Base-by-base conservation (phyloP, 2,329 filamentous ascomycete species). In the Fusarium armeniacum region DNA sequence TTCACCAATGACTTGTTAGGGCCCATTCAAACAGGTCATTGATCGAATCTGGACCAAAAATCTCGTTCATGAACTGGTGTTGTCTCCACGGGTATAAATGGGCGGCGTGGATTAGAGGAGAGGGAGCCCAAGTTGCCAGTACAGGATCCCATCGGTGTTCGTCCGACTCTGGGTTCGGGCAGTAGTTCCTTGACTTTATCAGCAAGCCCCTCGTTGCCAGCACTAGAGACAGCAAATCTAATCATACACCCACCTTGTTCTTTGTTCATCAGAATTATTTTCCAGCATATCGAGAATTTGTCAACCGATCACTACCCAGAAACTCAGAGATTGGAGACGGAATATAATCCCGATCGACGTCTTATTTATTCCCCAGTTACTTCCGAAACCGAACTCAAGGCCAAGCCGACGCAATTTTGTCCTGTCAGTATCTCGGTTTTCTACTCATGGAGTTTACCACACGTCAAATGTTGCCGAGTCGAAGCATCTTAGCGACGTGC, bases 381-480 rank as follows among this genome's bases (percentile, higher is more conserved):
- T 10, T 6, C 1, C 5, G 20, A 3, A 8, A 11, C 1, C 3
- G 13, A 32, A 38, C 24, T 38, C n/a, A 13, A 30, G 2, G 11
- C 28, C 11, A 4, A 18, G 13, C 45, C 63, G 4, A 54, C 26
- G 22, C 15, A 38, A n/a, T 13, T 9, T 22, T 15, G 9, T 16
- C 20, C 35, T 24, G 22, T 3, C 24, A 64, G 43, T 28, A 54
- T 57, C 58, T 20, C n/a, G 9, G 18, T 7, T 6, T 20, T 28
- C n/a, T 2, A 45, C 20, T 11, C 36, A 6, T 60, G 50, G 50
- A 67, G 53, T 70, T 70, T 67, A 26, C n/a, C 35, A 43, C 33
- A 32, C 15, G 12, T 24, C 18, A n/a, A 51, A n/a, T 5, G 32
- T 12, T 22, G 13, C 15, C 33, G 12, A 56, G 12, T 20, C 20